phyloP scores from a whole-genome alignment of 768 basidiomycete genomes.

The Lactarius vividus region DNA sequence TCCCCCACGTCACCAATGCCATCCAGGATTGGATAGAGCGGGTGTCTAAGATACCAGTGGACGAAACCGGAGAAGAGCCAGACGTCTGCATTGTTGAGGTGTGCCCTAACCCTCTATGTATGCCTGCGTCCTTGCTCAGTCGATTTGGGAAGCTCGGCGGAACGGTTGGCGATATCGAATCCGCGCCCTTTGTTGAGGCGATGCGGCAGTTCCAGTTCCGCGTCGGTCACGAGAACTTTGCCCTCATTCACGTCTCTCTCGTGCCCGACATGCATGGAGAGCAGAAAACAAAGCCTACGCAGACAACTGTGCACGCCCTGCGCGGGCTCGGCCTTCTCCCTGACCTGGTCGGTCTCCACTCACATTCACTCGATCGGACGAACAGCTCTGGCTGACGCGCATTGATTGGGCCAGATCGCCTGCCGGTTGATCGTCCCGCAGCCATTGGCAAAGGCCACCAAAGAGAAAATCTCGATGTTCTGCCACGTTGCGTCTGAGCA shows the following conservation, averaged over 20 bases:
- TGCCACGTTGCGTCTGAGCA: slow-evolving; percentile 90
- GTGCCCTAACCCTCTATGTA: slow-evolving; percentile 21
- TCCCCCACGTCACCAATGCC: slow-evolving; percentile 94
- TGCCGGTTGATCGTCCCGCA: slow-evolving; percentile 82
- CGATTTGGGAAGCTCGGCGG: slow-evolving; percentile 71
- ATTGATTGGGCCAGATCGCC: slow-evolving; percentile 62
- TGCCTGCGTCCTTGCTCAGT: neutral
- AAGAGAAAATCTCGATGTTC: slow-evolving; percentile 98
- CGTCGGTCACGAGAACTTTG: slow-evolving; percentile 94
- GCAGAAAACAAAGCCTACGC: slow-evolving; percentile 98
- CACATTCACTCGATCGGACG: neutral
- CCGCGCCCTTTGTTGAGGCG: slow-evolving; percentile 95
- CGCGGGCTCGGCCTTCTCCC: slow-evolving; percentile 90
- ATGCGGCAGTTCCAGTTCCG: slow-evolving; percentile 99
- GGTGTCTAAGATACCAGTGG: slow-evolving; percentile 91
- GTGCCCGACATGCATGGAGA: slow-evolving; percentile 99
- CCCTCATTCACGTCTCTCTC: slow-evolving; percentile 93
- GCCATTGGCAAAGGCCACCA: slow-evolving; percentile 80
- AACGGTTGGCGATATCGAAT: slow-evolving; percentile 98
- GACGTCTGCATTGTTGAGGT: slow-evolving; percentile 99
- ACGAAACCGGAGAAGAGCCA: slow-evolving; percentile 88
- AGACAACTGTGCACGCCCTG: slow-evolving; percentile 92
- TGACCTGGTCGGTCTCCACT: slow-evolving; percentile 64
- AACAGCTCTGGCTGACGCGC: neutral
- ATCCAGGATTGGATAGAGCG: slow-evolving; percentile 99